phyloP scores from a whole-genome alignment of 73 alveolate species.

The Urostyla sp. region DNA sequence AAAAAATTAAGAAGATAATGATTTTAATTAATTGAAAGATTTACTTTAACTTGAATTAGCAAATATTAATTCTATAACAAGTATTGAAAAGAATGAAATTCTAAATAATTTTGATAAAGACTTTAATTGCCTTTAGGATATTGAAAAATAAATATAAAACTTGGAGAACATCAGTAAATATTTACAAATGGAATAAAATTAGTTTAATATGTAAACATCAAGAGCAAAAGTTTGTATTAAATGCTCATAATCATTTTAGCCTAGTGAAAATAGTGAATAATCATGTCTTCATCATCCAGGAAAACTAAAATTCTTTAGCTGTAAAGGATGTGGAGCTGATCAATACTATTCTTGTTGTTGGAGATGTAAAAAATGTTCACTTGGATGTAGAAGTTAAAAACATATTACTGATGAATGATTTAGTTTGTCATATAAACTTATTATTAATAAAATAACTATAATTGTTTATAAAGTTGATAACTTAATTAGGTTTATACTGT shows the following conservation, averaged over 20 bases:
- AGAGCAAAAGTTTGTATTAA: constrained; percentile 21
- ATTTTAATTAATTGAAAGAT: background rate
- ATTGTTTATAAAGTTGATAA: too few relatives aligned
- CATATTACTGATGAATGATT: constrained; percentile 69
- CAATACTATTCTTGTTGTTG: constrained; percentile 76
- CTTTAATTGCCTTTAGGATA: background rate
- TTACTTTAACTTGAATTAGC: background rate
- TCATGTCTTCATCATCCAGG: constrained; percentile 80
- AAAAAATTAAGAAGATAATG: constrained; percentile 17
- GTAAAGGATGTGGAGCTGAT: constrained; percentile 81
- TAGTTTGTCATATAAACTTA: too few relatives aligned
- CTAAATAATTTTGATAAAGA: constrained; percentile 1
- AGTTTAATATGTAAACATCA: background rate
- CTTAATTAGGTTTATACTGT: too few relatives aligned
- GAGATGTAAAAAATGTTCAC: constrained; percentile 67
- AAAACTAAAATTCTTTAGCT: constrained; percentile 69
- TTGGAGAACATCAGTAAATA: background rate
- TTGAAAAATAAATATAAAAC: constrained; percentile 11
- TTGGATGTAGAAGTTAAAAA: constrained; percentile 67
- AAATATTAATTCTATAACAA: too few relatives aligned
- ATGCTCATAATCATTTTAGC: constrained; percentile 6
- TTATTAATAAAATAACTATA: too few relatives aligned
- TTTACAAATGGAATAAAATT: background rate
- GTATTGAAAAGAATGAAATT: background rate
- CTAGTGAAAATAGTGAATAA: constrained; percentile 1